Evolutionary conservation across 2,329 filamentous ascomycete genomes (phyloP).

Genomic region (Xylariales sp.): DNA sequence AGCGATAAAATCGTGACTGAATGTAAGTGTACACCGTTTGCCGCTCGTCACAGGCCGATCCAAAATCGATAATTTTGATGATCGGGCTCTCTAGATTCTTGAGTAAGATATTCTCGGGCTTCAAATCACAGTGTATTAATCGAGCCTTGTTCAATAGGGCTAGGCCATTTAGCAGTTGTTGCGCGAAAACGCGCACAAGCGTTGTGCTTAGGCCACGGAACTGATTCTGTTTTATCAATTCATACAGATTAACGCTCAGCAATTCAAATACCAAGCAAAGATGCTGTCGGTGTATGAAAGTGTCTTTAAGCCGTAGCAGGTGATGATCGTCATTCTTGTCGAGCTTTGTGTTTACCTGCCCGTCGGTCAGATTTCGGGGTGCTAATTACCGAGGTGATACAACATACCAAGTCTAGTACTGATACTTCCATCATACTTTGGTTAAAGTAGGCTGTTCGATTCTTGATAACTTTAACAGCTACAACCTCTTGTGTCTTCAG

Average conservation of each 20-base stretch:
- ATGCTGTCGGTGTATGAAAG: constrained; percentile 97
- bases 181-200: constrained; percentile 94
- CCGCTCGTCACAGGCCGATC: constrained; percentile 96
- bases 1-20: constrained; percentile 97
- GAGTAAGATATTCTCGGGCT: constrained; percentile 96
- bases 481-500: constrained; percentile 98
- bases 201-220: constrained; percentile 98
- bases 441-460: constrained; percentile 98
- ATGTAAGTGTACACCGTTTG: constrained; percentile 99
- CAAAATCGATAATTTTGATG: constrained; percentile 99
- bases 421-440: constrained; percentile 99
- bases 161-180: constrained; percentile 93
- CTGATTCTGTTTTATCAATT: constrained; percentile 99
- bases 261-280: constrained; percentile 96
- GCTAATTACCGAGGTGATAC: not conserved
- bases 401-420: constrained; percentile 86
- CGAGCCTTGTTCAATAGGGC: constrained; percentile 95
- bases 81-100: constrained; percentile 99
- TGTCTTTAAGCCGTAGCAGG: constrained; percentile 92
- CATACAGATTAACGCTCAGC: constrained; percentile 96
- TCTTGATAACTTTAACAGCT: constrained; percentile 99
- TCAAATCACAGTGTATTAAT: constrained; percentile 96
- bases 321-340: constrained; percentile 99
- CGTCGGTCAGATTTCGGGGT: constrained; percentile 42
- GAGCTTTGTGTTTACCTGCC: constrained; percentile 92